Conservation (phyloP, 164 flowering plant genomes). For the Magnolia sinica region DNA sequence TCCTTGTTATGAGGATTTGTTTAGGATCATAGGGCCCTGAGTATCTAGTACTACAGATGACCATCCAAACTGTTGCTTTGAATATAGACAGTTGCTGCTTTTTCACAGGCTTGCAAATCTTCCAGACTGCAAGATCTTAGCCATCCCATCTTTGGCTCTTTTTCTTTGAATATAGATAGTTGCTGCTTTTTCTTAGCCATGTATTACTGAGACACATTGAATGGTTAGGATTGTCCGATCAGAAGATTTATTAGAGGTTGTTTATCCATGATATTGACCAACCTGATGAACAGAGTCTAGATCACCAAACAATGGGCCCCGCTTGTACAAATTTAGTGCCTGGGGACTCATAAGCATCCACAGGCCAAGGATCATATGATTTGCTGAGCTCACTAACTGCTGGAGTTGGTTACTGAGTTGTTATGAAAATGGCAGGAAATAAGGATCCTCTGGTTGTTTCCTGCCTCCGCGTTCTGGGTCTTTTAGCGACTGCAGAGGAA, state of each 20-base stretch:
- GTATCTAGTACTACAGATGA: no score
- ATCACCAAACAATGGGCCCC: neutral
- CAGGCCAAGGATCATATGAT: neutral
- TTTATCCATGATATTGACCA: neutral
- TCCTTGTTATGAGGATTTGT: neutral
- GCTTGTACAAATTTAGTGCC: neutral
- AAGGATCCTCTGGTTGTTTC: slow-evolving; percentile 64
- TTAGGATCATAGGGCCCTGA: neutral
- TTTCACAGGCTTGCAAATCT: neutral
- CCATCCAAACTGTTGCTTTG: no score
- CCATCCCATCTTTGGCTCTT: neutral
- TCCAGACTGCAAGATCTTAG: neutral
- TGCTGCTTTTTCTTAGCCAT: neutral
- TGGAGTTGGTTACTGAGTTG: neutral
- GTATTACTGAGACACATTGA: neutral
- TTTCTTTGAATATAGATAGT: neutral
- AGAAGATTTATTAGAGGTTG: neutral
- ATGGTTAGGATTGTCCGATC: neutral
- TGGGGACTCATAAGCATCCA: neutral
- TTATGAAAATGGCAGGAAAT: slow-evolving; percentile 41
- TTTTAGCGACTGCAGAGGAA: slow-evolving; percentile 60
- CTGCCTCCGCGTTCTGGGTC: slow-evolving; percentile 68
- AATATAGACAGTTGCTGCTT: no score
- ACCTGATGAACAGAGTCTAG: neutral
- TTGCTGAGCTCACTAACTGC: neutral